phyloP scores from a whole-genome alignment of 1,139 yeast genomes.

The Magnusiomyces tetraspermus region DNA sequence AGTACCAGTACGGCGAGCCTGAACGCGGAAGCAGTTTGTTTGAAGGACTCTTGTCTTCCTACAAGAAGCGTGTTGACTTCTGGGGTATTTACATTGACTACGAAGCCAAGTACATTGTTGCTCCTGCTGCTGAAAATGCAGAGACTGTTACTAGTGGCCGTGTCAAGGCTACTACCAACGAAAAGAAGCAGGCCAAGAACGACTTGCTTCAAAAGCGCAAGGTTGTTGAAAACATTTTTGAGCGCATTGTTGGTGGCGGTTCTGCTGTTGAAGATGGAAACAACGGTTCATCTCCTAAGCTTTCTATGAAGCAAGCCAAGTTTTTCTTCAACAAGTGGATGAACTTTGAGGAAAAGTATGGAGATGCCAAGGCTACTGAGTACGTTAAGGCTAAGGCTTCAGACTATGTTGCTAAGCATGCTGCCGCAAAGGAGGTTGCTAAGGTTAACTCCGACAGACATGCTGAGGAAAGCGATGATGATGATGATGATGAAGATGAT shows the following conservation, averaged over 20 bases:
- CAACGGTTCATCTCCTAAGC: conserved; percentile 40
- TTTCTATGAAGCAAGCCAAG: conserved; percentile 87
- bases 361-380: conserved; percentile 63
- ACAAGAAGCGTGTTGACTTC: conserved; percentile 82
- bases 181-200: background rate
- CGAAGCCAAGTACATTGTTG: conserved; percentile 61
- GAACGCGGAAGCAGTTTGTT: conserved; percentile 93
- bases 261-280: conserved; percentile 1
- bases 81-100: conserved; percentile 95
- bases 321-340: conserved; percentile 94
- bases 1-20: conserved; percentile 74
- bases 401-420: conserved; percentile 45
- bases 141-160: background rate
- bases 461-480: conserved; percentile 1
- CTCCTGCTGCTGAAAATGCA: background rate
- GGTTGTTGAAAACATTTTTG: conserved; percentile 63
- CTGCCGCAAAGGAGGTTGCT: conserved; percentile 1
- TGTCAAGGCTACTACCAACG: background rate
- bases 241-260: conserved; percentile 39
- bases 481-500: background rate
- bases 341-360: conserved; percentile 58
- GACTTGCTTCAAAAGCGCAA: conserved; percentile 34
- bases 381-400: conserved; percentile 88
- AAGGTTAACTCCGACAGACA: background rate
- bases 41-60: conserved; percentile 84